These are phyloP conservation scores for Cicer yamashitae DNA, from an alignment of 306 rosid genomes.

Conservation along the genomic window DNA sequence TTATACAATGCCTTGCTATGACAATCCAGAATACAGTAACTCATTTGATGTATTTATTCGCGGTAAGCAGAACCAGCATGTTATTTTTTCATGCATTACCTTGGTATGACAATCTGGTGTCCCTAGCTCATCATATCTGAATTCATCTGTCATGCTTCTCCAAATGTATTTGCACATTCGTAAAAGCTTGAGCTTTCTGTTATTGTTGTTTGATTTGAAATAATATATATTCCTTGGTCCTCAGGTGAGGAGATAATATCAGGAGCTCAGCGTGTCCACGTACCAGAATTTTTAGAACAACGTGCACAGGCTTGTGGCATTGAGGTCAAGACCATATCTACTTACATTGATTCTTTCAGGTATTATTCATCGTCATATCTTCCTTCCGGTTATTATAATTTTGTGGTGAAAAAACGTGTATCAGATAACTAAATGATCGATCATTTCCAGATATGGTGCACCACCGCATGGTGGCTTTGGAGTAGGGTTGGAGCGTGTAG, in stretches of 20 bases:
- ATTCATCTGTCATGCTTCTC: neutral
- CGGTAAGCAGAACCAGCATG: slow-evolving; percentile 53
- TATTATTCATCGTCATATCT: slow-evolving; percentile 35
- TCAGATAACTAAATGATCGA: slow-evolving; percentile 12
- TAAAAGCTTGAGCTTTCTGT: slow-evolving; percentile 4
- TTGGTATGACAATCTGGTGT: slow-evolving; percentile 15
- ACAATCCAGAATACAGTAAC: slow-evolving; percentile 73
- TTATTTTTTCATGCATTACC: slow-evolving; percentile 9
- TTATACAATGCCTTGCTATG: slow-evolving; percentile 91
- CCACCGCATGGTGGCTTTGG: slow-evolving; percentile 97
- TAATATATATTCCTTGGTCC: slow-evolving; percentile 30
- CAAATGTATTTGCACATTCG: neutral
- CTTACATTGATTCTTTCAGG: slow-evolving; percentile 91
- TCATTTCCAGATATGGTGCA: slow-evolving; percentile 76
- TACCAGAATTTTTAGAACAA: slow-evolving; percentile 67
- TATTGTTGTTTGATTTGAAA: slow-evolving; percentile 34
- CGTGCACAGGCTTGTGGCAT: slow-evolving; percentile 85
- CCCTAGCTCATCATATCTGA: neutral
- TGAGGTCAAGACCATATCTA: slow-evolving; percentile 67
- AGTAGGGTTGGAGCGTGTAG: slow-evolving; percentile 91
- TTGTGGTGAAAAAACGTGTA: neutral
- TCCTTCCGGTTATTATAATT: neutral
- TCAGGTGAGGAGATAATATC: slow-evolving; percentile 96
- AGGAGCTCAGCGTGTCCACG: slow-evolving; percentile 89
- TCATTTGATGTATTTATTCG: slow-evolving; percentile 94